phyloP scores from a whole-genome alignment of 179 eudicot species.

The Spinacia oleracea region DNA sequence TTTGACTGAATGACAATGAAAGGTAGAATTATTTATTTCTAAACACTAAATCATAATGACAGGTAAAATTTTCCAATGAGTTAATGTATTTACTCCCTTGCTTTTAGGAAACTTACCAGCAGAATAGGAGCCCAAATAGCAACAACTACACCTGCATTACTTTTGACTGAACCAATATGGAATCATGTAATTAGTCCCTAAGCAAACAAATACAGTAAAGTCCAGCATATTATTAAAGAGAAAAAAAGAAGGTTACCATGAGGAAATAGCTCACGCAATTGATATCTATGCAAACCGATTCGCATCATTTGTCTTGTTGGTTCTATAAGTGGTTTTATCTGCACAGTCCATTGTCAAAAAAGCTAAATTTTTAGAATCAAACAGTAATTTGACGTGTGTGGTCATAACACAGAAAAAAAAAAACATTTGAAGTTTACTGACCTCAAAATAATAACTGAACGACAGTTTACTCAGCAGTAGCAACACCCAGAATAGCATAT shows the following conservation, averaged over 20 bases:
- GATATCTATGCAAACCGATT: conserved; percentile 63
- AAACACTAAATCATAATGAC: background rate
- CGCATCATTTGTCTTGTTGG: conserved; percentile 89
- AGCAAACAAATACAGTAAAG: conserved; percentile 6
- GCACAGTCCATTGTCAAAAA: conserved; percentile 35
- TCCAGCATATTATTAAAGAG: conserved; percentile 1
- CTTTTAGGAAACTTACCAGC: conserved; percentile 58
- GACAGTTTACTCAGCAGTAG: conserved; percentile 82
- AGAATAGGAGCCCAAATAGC: conserved; percentile 97
- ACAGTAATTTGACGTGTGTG: background rate
- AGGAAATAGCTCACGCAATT: conserved; percentile 90
- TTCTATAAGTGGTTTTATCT: conserved; percentile 92
- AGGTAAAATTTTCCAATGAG: background rate
- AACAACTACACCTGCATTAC: conserved; percentile 83
- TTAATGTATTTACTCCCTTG: background rate
- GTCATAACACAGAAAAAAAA: background rate
- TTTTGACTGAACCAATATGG: conserved; percentile 56
- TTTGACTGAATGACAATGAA: background rate
- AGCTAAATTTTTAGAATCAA: background rate
- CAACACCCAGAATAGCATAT: conserved; percentile 84
- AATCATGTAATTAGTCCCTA: conserved; percentile 13
- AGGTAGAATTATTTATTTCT: background rate
- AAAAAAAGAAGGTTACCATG: conserved; percentile 50
- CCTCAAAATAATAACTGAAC: conserved; percentile 96
- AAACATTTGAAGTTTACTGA: conserved; percentile 27